These are phyloP conservation scores for Heritiera littoralis DNA, from an alignment of 345 rosid species.

Conservation along the genomic window DNA sequence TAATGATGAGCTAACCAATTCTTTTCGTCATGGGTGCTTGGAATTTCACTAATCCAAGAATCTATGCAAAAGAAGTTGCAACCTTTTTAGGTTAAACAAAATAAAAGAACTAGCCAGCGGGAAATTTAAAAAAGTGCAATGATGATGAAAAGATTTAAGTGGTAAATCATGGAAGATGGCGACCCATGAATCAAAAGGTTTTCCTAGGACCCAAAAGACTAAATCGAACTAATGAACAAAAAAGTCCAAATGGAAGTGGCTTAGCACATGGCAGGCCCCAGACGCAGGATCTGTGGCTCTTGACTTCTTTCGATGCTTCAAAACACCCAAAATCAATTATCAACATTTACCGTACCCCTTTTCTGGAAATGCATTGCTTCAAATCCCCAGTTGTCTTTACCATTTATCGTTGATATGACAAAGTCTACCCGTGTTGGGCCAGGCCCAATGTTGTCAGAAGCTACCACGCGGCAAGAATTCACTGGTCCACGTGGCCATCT, in stretches of 20 bases:
- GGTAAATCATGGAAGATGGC: conserved; percentile 33
- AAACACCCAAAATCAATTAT: neutral
- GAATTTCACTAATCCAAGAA: neutral
- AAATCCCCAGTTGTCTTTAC: neutral
- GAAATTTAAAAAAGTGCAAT: neutral
- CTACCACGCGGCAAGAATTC: too few relatives aligned
- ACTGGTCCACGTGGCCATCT: too few relatives aligned
- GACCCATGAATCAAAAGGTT: conserved; percentile 36
- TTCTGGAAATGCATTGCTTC: neutral
- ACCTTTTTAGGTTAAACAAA: neutral
- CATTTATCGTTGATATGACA: neutral
- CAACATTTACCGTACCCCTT: neutral
- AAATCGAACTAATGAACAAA: conserved; percentile 1
- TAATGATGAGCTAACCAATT: neutral
- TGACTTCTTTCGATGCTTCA: conserved; percentile 15
- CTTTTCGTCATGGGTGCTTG: neutral
- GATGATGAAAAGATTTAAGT: conserved; percentile 15
- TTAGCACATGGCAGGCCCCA: conserved; percentile 43
- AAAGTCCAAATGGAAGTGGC: conserved; percentile 20
- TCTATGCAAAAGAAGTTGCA: neutral
- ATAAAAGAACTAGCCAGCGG: neutral
- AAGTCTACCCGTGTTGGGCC: too few relatives aligned
- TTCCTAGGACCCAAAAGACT: conserved; percentile 23
- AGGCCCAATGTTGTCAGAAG: too few relatives aligned
- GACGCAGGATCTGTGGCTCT: conserved; percentile 25